Conservation (phyloP, 1,139 yeast species). For the Scheffersomyces titani region DNA sequence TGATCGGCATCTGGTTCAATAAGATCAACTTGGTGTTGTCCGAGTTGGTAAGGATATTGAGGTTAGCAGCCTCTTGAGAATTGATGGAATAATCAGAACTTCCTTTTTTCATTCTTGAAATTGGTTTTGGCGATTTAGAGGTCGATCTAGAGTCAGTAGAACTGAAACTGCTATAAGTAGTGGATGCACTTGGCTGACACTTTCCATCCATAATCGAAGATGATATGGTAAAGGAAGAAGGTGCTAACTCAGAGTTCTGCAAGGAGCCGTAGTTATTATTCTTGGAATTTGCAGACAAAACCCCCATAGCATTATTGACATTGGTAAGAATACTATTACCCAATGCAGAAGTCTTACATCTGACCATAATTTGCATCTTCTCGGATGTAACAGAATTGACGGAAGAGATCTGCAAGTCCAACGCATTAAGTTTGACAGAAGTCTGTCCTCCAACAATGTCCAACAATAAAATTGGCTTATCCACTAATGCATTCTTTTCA, state of each 20-base stretch:
- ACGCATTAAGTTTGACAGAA: constrained; percentile 37
- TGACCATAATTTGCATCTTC: constrained; percentile 31
- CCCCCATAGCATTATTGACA: constrained; percentile 31
- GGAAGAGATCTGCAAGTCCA: constrained; percentile 41
- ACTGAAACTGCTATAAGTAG: constrained; percentile 37
- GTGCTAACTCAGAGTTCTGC: constrained; percentile 16
- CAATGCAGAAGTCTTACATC: constrained; percentile 34
- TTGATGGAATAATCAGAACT: constrained; percentile 12
- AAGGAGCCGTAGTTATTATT: constrained; percentile 19
- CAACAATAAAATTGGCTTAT: constrained; percentile 39
- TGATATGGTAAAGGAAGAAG: constrained; percentile 34
- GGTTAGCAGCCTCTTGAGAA: constrained; percentile 13
- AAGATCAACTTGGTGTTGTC: constrained; percentile 18
- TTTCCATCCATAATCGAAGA: constrained; percentile 36
- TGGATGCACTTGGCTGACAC: constrained; percentile 28
- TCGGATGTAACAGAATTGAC: constrained; percentile 33
- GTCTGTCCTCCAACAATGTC: constrained; percentile 26
- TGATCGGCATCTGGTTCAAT: constrained; percentile 34
- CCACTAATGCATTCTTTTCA: constrained; percentile 32
- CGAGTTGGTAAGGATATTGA: constrained; percentile 14
- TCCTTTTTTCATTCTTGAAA: constrained; percentile 4
- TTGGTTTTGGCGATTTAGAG: neutral
- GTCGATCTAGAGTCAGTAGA: constrained; percentile 11
- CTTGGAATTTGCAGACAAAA: constrained; percentile 14
- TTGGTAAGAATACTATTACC: constrained; percentile 26